These are phyloP conservation scores for Vicia faba DNA, from an alignment of 306 rosid species.

Conservation along the genomic window DNA sequence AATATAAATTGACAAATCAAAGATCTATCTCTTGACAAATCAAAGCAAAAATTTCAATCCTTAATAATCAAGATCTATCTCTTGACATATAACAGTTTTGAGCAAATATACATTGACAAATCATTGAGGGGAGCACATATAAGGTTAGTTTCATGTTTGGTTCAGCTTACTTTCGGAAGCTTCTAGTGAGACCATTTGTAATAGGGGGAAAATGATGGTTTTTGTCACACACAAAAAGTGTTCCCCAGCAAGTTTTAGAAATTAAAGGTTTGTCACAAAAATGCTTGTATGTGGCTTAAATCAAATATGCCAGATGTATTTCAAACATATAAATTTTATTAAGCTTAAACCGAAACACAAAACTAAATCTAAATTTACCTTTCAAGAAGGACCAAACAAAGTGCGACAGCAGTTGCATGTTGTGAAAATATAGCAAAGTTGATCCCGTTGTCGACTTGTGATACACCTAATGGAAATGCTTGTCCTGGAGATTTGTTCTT, in stretches of 20 bases:
- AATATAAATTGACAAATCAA: background rate
- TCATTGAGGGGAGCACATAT: background rate
- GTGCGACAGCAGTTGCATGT: slow-evolving; percentile 84
- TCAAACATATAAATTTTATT: background rate
- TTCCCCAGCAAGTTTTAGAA: slow-evolving; percentile 12
- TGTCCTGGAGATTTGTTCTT: slow-evolving; percentile 90
- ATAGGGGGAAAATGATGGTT: background rate
- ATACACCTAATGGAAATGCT: slow-evolving; percentile 81
- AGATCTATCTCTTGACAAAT: too few relatives aligned
- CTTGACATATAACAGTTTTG: slow-evolving; percentile 18
- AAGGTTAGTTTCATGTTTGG: background rate
- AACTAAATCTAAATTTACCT: slow-evolving; percentile 52
- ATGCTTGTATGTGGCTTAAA: slow-evolving; percentile 13
- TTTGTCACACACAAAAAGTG: background rate
- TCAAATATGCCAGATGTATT: background rate
- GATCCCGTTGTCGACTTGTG: slow-evolving; percentile 75
- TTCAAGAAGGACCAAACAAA: slow-evolving; percentile 62
- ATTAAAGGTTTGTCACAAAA: slow-evolving; percentile 7
- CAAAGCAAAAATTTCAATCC: slow-evolving; percentile 12
- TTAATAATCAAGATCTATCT: slow-evolving; percentile 8
- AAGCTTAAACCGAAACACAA: background rate
- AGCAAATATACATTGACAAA: slow-evolving; percentile 17
- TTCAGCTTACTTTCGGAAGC: slow-evolving; percentile 2
- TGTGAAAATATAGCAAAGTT: slow-evolving; percentile 91
- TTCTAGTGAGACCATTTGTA: background rate